phyloP scores from a whole-genome alignment of 73 alveolate genomes.

The Tetrahymena thermophila region DNA sequence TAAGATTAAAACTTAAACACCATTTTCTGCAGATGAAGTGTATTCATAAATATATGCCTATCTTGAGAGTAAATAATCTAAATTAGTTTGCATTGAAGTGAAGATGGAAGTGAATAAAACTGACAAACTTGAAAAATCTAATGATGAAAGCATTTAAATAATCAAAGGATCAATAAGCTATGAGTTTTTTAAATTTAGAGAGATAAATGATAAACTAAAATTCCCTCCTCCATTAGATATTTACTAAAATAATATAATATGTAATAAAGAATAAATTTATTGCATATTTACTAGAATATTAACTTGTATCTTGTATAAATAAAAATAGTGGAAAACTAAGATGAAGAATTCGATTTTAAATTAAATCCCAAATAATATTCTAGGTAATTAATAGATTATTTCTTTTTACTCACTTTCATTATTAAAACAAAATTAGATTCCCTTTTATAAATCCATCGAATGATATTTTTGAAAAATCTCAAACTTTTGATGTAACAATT shows the following conservation, averaged over 20 bases:
- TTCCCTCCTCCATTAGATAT: neutral
- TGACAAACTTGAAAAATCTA: too few species aligned
- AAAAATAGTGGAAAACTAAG: neutral
- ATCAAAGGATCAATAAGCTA: neutral
- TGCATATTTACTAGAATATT: neutral
- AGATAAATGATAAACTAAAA: too few species aligned
- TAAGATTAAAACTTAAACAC: neutral
- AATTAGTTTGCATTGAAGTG: neutral
- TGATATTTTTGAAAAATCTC: neutral
- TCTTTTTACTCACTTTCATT: neutral
- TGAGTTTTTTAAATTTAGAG: too few species aligned
- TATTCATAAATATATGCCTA: neutral
- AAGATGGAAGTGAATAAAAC: neutral
- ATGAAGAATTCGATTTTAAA: neutral
- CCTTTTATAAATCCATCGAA: neutral
- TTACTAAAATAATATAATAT: too few species aligned
- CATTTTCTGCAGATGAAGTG: neutral
- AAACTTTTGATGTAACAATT: neutral
- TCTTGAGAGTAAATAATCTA: neutral
- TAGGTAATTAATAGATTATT: neutral
- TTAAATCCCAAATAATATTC: neutral
- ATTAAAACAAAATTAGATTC: neutral
- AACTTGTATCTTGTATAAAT: too few species aligned
- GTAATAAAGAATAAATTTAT: neutral
- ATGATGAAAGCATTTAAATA: too few species aligned